Evolutionary conservation across 2,329 filamentous ascomycete genomes (phyloP), one percentile per base, ranked within the genome.

Genomic region (Pseudogymnoascus sp.): DNA sequence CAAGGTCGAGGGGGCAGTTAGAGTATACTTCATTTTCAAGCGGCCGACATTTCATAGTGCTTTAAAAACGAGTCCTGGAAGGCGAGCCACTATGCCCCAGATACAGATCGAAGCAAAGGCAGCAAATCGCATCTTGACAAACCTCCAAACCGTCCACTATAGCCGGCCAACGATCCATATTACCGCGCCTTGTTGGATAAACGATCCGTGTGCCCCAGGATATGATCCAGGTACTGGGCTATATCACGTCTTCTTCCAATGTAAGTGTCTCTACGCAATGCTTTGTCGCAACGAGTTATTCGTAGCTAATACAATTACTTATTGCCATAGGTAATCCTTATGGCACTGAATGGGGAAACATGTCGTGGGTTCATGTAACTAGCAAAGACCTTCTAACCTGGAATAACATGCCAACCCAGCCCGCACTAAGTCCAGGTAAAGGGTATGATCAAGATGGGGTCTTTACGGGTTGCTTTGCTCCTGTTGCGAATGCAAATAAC

Each of bases 211-310:
- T 66, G 80, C 73, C 28, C 77, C 79, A 65, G 77, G 78, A 71
- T 83, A 80, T 66, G 79, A 81, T 69, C 79, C 78, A 12, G 73
- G 70, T 2, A 73, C 75, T 35, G 76, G 78, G 31, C 70, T 71
- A 1, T 85, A 83, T 63, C 81, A 84, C 65, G 67, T 83, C 6
- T 80, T 79, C 67, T 84, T 81, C 68, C 81, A 84, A 69, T 83
- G 76, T 73, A 75, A 80, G 67, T 77, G 77, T 74, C 79, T 7
- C 52, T 8, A 11, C 28, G 52, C 18, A 59, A 59, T 33, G 9
- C 25, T 18, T 33, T 23, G 23, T 23, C 52, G 33, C 1, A 37
- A 33, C 35, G 52, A 35, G 28, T 8, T 33, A 33, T 23, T 45
- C 6, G 41, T 25, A n/a, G 41, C 41, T 45, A n/a, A 45, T 25